A percentile compares a stretch with the other conserved stretches of the same genome.
phyloP scores from a whole-genome alignment of 768 basidiomycete species.

The Lentinus tigrinus region DNA sequence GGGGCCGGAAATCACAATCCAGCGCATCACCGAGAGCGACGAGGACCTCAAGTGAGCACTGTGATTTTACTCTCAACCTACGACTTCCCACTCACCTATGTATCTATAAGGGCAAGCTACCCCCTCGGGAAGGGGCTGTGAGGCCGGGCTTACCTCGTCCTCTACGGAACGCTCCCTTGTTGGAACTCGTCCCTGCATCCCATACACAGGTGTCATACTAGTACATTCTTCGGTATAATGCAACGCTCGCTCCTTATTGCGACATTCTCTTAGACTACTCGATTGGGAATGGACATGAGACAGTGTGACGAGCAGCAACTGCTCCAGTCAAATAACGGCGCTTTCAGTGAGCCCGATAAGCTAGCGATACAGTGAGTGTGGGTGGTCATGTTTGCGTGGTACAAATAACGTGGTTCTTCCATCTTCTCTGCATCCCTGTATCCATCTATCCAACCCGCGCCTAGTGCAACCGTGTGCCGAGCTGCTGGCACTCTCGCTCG shows the following conservation, averaged over 20 bases:
- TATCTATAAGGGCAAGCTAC: neutral
- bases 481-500: slow-evolving; percentile 27
- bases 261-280: no score
- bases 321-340: neutral
- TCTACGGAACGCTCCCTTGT: no score
- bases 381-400: neutral
- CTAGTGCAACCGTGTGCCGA: slow-evolving; percentile 20
- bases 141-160: no score
- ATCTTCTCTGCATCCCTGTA: neutral
- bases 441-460: no score
- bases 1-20: slow-evolving; percentile 1
- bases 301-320: no score
- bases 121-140: neutral
- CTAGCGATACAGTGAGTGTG: slow-evolving; percentile 15
- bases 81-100: no score
- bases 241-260: no score
- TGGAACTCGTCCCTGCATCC: no score
- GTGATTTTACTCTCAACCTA: no score
- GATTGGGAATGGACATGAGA: no score
- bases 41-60: slow-evolving; percentile 7
- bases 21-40: slow-evolving; percentile 2
- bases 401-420: slow-evolving; percentile 12
- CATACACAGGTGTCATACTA: no score
- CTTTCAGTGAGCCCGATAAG: slow-evolving; percentile 1
- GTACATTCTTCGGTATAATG: no score